A percentile compares a stretch with the other conserved stretches of the same genome.
phyloP scores from a whole-genome alignment of 306 rosid species.

The Cucumis melo region DNA sequence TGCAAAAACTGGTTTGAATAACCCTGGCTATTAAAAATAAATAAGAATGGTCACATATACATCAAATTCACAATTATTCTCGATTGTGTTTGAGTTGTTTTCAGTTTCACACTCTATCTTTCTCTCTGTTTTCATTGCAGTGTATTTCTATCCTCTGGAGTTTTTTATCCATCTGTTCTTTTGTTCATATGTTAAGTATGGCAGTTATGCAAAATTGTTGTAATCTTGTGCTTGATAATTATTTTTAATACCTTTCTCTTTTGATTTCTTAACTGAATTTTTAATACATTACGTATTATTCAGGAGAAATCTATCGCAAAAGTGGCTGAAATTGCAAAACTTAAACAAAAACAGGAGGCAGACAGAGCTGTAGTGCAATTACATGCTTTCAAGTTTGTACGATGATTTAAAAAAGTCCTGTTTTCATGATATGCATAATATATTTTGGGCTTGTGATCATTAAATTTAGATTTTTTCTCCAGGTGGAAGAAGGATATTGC shows the following conservation, averaged over 20 bases:
- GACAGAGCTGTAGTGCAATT: slow-evolving; percentile 54
- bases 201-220: neutral
- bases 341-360: slow-evolving; percentile 67
- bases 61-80: neutral
- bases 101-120: neutral
- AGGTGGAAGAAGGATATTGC: slow-evolving; percentile 28
- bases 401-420: neutral
- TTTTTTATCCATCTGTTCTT: neutral
- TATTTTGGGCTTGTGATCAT: slow-evolving; percentile 2
- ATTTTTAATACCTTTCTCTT: neutral
- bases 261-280: neutral
- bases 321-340: slow-evolving; percentile 42
- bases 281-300: neutral
- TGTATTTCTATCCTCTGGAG: neutral
- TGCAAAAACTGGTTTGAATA: neutral
- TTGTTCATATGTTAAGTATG: neutral
- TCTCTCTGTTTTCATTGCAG: neutral
- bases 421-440: slow-evolving; percentile 6
- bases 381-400: slow-evolving; percentile 68
- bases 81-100: neutral
- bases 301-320: slow-evolving; percentile 39
- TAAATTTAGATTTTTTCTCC: slow-evolving; percentile 19
- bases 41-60: neutral
- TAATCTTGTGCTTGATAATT: neutral
- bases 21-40: neutral